Conservation (phyloP, 2,329 filamentous ascomycete species). For the Exophiala alcalophila region DNA sequence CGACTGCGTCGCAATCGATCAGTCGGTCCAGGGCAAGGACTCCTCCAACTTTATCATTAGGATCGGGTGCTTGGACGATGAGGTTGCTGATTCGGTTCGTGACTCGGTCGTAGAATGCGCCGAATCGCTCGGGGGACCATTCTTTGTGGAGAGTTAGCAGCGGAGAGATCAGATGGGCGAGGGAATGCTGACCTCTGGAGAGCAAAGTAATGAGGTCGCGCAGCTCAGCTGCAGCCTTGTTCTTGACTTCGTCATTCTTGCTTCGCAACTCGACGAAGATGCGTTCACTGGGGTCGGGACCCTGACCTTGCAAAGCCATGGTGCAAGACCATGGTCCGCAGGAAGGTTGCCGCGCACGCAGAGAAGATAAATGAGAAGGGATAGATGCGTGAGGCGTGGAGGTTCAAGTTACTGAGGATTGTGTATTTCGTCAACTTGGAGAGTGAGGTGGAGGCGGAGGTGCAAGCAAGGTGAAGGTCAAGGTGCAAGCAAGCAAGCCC, state of each 20-base stretch:
- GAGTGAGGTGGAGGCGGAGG: no score
- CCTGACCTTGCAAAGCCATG: constrained; percentile 48
- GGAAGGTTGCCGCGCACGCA: background rate
- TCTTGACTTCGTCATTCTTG: constrained; percentile 51
- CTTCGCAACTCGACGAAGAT: constrained; percentile 58
- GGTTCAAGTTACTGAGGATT: no score
- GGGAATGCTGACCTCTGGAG: constrained; percentile 42
- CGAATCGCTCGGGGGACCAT: constrained; percentile 75
- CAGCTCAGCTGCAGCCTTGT: constrained; percentile 49
- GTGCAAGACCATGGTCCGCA: constrained; percentile 27
- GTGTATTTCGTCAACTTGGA: no score
- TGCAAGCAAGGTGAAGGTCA: no score
- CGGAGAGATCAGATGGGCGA: constrained; percentile 16
- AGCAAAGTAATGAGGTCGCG: constrained; percentile 46
- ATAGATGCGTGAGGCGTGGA: no score
- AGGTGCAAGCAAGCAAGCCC: no score
- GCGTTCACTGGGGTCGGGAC: constrained; percentile 52
- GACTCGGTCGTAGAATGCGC: constrained; percentile 64
- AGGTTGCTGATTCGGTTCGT: constrained; percentile 66
- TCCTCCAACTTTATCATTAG: constrained; percentile 83
- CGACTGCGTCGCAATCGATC: constrained; percentile 94
- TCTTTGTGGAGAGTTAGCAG: no score
- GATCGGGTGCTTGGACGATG: constrained; percentile 81
- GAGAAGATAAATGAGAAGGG: no score
- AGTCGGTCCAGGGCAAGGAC: constrained; percentile 88